Percentiles rank a stretch among this genome's conserved stretches.
Conservation (phyloP, 352 stramenopile species). For the Globisporangium paroecandrum region DNA sequence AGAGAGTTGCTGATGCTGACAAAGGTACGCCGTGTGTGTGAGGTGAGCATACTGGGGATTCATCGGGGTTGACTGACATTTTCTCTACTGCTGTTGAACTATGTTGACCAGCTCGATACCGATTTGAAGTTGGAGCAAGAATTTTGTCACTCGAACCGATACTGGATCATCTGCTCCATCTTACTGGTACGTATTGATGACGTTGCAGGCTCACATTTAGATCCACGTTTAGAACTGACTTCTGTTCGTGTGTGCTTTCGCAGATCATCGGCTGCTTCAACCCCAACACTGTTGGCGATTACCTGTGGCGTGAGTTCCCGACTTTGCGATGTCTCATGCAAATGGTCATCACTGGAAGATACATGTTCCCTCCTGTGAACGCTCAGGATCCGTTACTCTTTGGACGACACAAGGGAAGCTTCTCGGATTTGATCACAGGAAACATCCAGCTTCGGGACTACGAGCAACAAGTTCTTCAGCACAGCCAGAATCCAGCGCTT, state of each 20-base stretch:
- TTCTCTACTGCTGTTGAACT: slow-evolving; percentile 6
- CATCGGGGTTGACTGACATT: not conserved
- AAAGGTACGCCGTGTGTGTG: slow-evolving; percentile 26
- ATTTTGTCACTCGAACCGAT: slow-evolving; percentile 75
- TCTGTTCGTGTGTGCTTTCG: not conserved
- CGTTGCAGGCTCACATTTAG: not conserved
- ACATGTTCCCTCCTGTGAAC: slow-evolving; percentile 62
- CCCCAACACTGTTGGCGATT: slow-evolving; percentile 69
- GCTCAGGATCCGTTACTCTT: slow-evolving; percentile 55
- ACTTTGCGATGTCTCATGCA: slow-evolving; percentile 82
- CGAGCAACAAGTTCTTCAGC: slow-evolving; percentile 64
- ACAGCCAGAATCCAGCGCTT: slow-evolving; percentile 37
- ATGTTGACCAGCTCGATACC: slow-evolving; percentile 37
- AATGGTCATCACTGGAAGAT: slow-evolving; percentile 81
- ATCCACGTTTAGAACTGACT: slow-evolving; percentile 2
- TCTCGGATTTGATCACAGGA: slow-evolving; percentile 48
- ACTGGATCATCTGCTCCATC: slow-evolving; percentile 83
- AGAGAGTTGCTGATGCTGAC: slow-evolving; percentile 56
- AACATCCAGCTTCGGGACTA: slow-evolving; percentile 70
- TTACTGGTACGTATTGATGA: slow-evolving; percentile 47
- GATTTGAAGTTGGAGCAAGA: slow-evolving; percentile 66
- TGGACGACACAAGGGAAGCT: slow-evolving; percentile 50
- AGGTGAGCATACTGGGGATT: not conserved
- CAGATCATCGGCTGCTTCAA: slow-evolving; percentile 68
- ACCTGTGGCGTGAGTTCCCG: slow-evolving; percentile 68